Evolutionary conservation across 768 basidiomycete genomes (phyloP), one percentile per base, ranked within the genome.

Genomic region (Suillus luteus): DNA sequence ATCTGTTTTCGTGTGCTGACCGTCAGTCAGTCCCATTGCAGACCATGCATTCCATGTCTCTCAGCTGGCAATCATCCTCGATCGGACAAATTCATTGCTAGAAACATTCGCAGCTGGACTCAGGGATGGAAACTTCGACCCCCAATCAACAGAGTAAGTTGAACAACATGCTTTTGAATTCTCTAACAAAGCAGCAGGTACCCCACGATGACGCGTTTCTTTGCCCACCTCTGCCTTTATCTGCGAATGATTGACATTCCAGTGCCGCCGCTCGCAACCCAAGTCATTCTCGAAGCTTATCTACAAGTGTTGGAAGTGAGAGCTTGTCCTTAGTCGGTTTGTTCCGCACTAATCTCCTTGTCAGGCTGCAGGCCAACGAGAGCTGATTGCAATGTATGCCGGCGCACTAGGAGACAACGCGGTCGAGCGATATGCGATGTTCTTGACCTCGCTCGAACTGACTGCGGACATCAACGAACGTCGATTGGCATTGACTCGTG

Each of bases 361-460:
- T 60, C 12, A 91, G 88, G 80, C 81, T 48, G 90, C 92, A 19
- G 92, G 91, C 19, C 83, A 95, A 75, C 84, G 92, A 40, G 86
- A 91, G 48, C 83, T 99, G 19, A 95, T 99, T 14, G 95, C 96
- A 0, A 86, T 97, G 81, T 99, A 99, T 73, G 95, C 95, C 7
- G 87, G 92, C 15, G 92, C 93, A 35, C 78, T 99, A 24, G 92
- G 95, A 7, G 90, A 93, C 70, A 93, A 94, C 66, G 95, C 95
- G 2, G 88, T 96, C 43, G 91, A 95, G 69, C 89, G 93, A 41
- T 99, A 98, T 69, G 95, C 95, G 0, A 79, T 89, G 69, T 98
- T 95, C 87, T 82, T 99, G 27, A 86, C 91, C 37, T 91, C 89
- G 0, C 82, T 92, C 19, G 90, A 85, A 51, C 81, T 92, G 19